Conservation (phyloP, 2,329 filamentous ascomycete genomes). For the Celoporthe dispersa region DNA sequence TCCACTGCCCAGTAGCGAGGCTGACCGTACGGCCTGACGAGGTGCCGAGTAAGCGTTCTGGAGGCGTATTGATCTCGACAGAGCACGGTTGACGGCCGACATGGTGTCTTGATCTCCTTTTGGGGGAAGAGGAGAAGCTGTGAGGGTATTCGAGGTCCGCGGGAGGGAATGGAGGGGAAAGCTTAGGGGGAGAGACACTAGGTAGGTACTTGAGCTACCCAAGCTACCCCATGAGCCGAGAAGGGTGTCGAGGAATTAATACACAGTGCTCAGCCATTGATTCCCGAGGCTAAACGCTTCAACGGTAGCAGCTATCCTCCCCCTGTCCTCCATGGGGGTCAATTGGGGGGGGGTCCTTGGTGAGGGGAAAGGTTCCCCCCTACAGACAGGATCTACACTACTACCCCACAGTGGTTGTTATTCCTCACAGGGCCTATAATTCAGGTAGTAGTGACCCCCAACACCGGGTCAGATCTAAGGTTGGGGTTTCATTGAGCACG, state of each 20-base stretch:
- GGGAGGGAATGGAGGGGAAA: background rate
- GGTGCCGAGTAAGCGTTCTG: slow-evolving; percentile 44
- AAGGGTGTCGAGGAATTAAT: background rate
- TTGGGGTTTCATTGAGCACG: background rate
- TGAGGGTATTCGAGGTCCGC: slow-evolving; percentile 2
- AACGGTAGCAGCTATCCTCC: background rate
- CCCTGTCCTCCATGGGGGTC: background rate
- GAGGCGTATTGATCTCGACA: slow-evolving; percentile 59
- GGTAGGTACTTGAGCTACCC: background rate
- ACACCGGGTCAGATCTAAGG: background rate
- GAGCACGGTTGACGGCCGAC: slow-evolving; percentile 51
- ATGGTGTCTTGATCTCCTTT: slow-evolving; percentile 22
- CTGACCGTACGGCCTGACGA: slow-evolving; percentile 41
- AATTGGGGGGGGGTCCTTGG: background rate
- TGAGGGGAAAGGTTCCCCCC: background rate
- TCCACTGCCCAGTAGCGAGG: slow-evolving; percentile 38
- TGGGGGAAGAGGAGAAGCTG: background rate
- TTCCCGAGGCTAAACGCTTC: slow-evolving; percentile 12
- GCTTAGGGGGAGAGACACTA: background rate
- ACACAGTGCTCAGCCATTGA: background rate
- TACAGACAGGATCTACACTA: background rate
- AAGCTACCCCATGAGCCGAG: background rate
- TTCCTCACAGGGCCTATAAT: background rate
- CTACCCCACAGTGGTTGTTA: background rate
- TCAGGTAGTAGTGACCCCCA: background rate